A percentile compares a stretch with the other conserved stretches of the same genome.
Evolutionary conservation across 108 stramenopile species (phyloP).

Genomic region (Cyclotella choctawhatcheeana): DNA sequence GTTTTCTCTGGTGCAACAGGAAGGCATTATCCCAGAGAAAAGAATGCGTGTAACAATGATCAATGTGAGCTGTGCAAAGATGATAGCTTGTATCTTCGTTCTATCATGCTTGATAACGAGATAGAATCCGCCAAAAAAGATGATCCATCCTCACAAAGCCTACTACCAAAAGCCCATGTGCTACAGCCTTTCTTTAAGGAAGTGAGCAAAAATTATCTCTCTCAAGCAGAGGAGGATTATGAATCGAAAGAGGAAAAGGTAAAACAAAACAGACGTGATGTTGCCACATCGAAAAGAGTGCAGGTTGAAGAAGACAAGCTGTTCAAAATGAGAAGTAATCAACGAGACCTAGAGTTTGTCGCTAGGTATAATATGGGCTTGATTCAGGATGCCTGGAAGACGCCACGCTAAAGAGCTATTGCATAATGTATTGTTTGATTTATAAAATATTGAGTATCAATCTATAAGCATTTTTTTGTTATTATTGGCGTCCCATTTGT

Average conservation of each 20-base stretch:
- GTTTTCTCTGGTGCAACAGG: constrained; percentile 25
- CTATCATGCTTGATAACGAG: constrained; percentile 33
- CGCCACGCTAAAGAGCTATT: neutral
- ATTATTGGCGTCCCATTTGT: neutral
- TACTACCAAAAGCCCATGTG: constrained; percentile 14
- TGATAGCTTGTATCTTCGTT: constrained; percentile 22
- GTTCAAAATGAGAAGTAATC: constrained; percentile 25
- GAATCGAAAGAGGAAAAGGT: constrained; percentile 3
- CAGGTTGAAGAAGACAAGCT: constrained; percentile 49
- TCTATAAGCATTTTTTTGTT: neutral
- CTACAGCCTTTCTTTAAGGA: constrained; percentile 29
- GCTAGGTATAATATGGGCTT: constrained; percentile 45
- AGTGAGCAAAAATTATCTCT: constrained; percentile 24
- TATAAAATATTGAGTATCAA: neutral
- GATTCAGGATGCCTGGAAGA: constrained; percentile 45
- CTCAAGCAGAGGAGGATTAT: constrained; percentile 13
- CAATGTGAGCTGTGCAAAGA: constrained; percentile 42
- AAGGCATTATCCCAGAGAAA: constrained; percentile 10
- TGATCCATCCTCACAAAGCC: constrained; percentile 18
- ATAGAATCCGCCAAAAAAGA: constrained; percentile 22
- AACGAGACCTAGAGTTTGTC: constrained; percentile 39
- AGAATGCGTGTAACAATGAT: constrained; percentile 27
- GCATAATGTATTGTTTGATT: neutral
- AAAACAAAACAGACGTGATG: constrained; percentile 39
- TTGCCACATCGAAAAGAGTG: constrained; percentile 34